Evolutionary conservation across 768 basidiomycete species (phyloP).

Genomic region (Leccinum pellstonianum): DNA sequence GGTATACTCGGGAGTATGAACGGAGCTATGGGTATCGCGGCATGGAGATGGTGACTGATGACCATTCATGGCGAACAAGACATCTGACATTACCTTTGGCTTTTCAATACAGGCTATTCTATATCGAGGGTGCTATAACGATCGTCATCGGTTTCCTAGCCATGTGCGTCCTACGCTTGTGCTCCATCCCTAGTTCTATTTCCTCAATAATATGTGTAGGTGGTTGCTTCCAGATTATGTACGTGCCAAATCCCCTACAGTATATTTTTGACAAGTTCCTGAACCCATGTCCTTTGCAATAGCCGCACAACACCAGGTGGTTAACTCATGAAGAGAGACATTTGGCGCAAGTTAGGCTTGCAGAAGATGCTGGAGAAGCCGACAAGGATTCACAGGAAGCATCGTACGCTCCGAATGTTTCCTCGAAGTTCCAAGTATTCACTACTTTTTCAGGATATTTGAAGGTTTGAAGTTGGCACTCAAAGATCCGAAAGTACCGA

Average conservation of each 20-base stretch:
- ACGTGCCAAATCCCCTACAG: slow-evolving; percentile 17
- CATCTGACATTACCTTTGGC: neutral
- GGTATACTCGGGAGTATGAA: slow-evolving; percentile 71
- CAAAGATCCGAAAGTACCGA: slow-evolving; percentile 50
- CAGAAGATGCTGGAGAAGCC: slow-evolving; percentile 68
- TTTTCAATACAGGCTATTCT: slow-evolving; percentile 51
- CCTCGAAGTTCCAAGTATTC: neutral
- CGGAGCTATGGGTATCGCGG: slow-evolving; percentile 60
- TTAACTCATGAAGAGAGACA: slow-evolving; percentile 48
- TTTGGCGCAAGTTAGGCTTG: slow-evolving; percentile 65
- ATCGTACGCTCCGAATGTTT: slow-evolving; percentile 5
- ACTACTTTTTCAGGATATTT: slow-evolving; percentile 37
- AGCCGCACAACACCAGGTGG: slow-evolving; percentile 68
- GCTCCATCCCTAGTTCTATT: neutral
- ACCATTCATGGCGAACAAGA: neutral
- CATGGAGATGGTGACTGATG: slow-evolving; percentile 65
- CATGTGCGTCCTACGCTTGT: slow-evolving; percentile 37
- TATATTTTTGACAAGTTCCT: neutral
- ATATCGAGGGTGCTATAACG: slow-evolving; percentile 70
- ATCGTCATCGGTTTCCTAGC: slow-evolving; percentile 54
- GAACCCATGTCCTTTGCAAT: neutral
- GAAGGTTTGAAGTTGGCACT: slow-evolving; percentile 55
- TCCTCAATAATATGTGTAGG: slow-evolving; percentile 30
- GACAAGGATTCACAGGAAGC: slow-evolving; percentile 43
- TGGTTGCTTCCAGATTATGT: slow-evolving; percentile 62